Conservation (phyloP, 2,329 filamentous ascomycete genomes). For the Tolypocladium pustulatum region DNA sequence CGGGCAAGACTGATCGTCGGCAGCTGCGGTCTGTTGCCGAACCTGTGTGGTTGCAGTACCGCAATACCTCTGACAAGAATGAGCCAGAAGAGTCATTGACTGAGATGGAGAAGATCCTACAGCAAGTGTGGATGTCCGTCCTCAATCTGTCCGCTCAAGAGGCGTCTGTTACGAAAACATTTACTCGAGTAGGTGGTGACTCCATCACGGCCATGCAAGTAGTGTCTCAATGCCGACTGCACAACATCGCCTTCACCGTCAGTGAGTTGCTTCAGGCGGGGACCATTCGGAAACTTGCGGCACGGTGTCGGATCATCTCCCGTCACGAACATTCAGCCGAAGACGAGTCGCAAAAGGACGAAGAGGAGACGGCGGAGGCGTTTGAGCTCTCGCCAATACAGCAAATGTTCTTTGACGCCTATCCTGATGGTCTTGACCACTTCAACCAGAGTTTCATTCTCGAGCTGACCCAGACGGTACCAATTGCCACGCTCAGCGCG, state of each 20-base stretch:
- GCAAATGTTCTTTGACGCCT: constrained; percentile 28
- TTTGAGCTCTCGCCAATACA: constrained; percentile 35
- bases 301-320: background rate
- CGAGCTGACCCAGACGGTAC: constrained; percentile 12
- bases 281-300: constrained; percentile 16
- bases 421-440: constrained; percentile 16
- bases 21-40: constrained; percentile 4
- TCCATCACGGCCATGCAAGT: constrained; percentile 33
- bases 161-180: constrained; percentile 20
- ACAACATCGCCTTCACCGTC: constrained; percentile 18
- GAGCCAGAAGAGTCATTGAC: background rate
- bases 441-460: constrained; percentile 36
- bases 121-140: constrained; percentile 26
- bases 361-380: constrained; percentile 12
- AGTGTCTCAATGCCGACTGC: constrained; percentile 24
- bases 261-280: constrained; percentile 19
- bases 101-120: constrained; percentile 1
- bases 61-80: background rate
- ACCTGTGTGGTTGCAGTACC: background rate
- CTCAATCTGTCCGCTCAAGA: constrained; percentile 22
- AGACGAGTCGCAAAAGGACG: background rate
- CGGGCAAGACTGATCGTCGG: constrained; percentile 8
- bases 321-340: background rate
- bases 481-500: constrained; percentile 3
- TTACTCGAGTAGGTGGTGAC: constrained; percentile 30